phyloP scores from a whole-genome alignment of 768 basidiomycete genomes.

The Dacryopinax primogenitus region DNA sequence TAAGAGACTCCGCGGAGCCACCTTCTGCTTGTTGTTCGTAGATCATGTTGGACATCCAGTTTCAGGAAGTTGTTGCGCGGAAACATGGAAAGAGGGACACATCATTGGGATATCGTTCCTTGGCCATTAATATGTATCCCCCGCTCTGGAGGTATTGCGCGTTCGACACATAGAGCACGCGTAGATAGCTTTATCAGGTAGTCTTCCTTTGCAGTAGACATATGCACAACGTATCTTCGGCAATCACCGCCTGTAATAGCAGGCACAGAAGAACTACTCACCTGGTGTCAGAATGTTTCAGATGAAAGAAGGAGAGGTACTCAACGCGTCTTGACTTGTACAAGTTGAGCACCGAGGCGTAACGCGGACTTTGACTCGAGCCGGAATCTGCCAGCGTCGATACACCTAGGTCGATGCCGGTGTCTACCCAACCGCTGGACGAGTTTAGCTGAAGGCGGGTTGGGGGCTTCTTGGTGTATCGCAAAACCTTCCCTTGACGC shows the following conservation, averaged over 20 bases:
- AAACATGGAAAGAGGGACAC: not conserved
- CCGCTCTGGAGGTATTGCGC: not conserved
- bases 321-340: not conserved
- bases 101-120: not conserved
- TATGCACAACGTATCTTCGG: not conserved
- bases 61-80: not conserved
- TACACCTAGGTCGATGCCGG: not conserved
- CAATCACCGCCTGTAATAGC: conserved; percentile 2
- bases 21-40: not conserved
- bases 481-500: not conserved
- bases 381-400: not conserved
- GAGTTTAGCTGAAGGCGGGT: not conserved
- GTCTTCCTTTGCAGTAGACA: not conserved
- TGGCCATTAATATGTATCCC: not conserved
- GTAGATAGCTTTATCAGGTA: conserved; percentile 4
- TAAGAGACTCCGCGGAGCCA: not conserved
- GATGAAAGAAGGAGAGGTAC: not conserved
- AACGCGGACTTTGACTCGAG: conserved; percentile 2
- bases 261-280: not conserved
- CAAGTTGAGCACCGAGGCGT: not conserved
- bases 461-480: not conserved
- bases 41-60: conserved; percentile 4
- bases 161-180: not conserved
- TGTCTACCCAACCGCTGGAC: not conserved
- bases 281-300: not conserved